Conservation (phyloP, 2,329 filamentous ascomycete species). For the Drechslerella stenobrocha region DNA sequence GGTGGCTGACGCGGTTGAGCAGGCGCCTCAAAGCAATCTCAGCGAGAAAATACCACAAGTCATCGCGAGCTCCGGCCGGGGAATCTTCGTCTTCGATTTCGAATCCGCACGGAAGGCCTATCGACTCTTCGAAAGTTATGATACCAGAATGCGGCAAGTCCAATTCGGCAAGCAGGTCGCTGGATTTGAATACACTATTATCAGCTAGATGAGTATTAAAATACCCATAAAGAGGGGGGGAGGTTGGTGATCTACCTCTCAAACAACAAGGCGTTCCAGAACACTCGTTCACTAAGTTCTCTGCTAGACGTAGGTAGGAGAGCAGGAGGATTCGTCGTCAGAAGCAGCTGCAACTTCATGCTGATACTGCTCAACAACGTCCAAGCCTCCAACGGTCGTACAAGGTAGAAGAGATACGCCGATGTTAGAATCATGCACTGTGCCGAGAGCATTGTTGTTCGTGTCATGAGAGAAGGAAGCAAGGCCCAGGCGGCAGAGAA, state of each 20-base stretch:
- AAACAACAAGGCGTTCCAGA: slow-evolving; percentile 80
- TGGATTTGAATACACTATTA: slow-evolving; percentile 49
- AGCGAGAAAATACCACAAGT: slow-evolving; percentile 83
- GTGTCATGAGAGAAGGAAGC: slow-evolving; percentile 75
- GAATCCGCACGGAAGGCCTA: slow-evolving; percentile 76
- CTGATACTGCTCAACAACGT: slow-evolving; percentile 76
- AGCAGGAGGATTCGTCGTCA: slow-evolving; percentile 68
- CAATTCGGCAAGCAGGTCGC: slow-evolving; percentile 75
- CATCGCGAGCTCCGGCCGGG: slow-evolving; percentile 69
- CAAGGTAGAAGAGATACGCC: slow-evolving; percentile 80
- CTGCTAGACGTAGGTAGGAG: slow-evolving; percentile 71
- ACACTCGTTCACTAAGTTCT: slow-evolving; percentile 75
- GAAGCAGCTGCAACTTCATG: slow-evolving; percentile 76
- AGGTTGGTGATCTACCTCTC: slow-evolving; percentile 60
- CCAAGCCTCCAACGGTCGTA: slow-evolving; percentile 81
- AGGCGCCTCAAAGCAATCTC: slow-evolving; percentile 78
- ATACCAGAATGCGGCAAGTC: slow-evolving; percentile 82
- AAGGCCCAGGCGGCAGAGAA: slow-evolving; percentile 80
- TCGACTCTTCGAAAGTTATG: slow-evolving; percentile 77
- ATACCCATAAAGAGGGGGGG: slow-evolving; percentile 50
- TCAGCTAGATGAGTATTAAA: slow-evolving; percentile 45
- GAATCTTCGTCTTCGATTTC: slow-evolving; percentile 68
- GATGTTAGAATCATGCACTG: slow-evolving; percentile 80
- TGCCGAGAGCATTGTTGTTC: slow-evolving; percentile 74
- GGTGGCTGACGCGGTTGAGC: slow-evolving; percentile 75